These are phyloP conservation scores for Cladosporium sphaerospermum DNA, from an alignment of 2,329 filamentous ascomycete species.

Conservation along the genomic window DNA sequence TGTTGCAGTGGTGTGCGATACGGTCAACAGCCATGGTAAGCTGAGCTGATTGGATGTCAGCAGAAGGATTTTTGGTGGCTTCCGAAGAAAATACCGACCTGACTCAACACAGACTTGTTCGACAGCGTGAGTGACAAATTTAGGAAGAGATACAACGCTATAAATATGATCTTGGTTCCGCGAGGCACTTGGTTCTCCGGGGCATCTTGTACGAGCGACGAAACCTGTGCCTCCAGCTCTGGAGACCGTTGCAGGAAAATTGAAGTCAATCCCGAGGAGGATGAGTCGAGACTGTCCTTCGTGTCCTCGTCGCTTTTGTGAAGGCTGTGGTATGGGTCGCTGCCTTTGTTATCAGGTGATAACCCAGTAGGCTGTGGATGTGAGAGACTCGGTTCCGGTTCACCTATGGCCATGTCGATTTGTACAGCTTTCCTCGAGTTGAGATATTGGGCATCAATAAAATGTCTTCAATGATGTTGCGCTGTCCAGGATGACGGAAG, in stretches of 20 bases:
- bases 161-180: background rate
- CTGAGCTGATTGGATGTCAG: slow-evolving; percentile 40
- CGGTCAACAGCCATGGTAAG: slow-evolving; percentile 57
- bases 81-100: slow-evolving; percentile 26
- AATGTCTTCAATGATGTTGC: too few relatives aligned
- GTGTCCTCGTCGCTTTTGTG: background rate
- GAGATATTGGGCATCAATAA: too few relatives aligned
- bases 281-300: background rate
- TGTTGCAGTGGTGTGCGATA: slow-evolving; percentile 52
- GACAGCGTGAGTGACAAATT: slow-evolving; percentile 47
- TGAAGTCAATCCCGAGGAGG: background rate
- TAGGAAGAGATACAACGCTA: slow-evolving; percentile 40
- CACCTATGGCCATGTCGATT: too few relatives aligned
- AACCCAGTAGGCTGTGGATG: too few relatives aligned
- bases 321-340: too few relatives aligned
- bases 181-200: background rate
- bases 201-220: background rate
- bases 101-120: slow-evolving; percentile 48
- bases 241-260: background rate
- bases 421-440: too few relatives aligned
- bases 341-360: too few relatives aligned
- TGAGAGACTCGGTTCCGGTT: too few relatives aligned
- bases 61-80: background rate
- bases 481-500: too few relatives aligned
- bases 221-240: background rate